Evolutionary conservation across 345 rosid genomes (phyloP).

Genomic region (Populus tremula): DNA sequence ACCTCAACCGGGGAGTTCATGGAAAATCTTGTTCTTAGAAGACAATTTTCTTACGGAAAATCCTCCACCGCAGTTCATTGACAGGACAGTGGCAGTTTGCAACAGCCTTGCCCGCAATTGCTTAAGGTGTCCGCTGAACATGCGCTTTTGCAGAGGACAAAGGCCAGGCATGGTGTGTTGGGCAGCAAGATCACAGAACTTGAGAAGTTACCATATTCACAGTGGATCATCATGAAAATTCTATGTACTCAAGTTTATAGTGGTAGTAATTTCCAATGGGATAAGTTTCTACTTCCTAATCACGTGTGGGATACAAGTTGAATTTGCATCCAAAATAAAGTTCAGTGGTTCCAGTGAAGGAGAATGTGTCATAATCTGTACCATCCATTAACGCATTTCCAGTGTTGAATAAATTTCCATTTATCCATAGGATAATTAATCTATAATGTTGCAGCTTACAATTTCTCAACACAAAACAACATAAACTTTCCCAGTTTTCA

Average conservation of each 20-base stretch:
- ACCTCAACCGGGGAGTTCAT: slow-evolving; percentile 33
- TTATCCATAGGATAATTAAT: not conserved
- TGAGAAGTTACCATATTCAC: not conserved
- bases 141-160: slow-evolving; percentile 50
- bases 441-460: not conserved
- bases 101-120: slow-evolving; percentile 59
- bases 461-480: not conserved
- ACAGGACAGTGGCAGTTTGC: slow-evolving; percentile 14
- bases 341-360: not conserved
- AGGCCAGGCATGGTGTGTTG: slow-evolving; percentile 37
- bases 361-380: not conserved
- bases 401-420: not conserved
- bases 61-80: slow-evolving; percentile 41
- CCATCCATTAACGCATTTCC: not conserved
- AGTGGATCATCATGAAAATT: not conserved
- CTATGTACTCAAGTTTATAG: not conserved
- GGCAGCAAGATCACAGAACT: not conserved
- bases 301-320: not conserved
- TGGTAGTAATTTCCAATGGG: not conserved
- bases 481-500: not conserved
- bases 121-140: slow-evolving; percentile 31
- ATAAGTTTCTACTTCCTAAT: not conserved
- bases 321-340: not conserved
- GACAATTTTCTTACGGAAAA: slow-evolving; percentile 41
- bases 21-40: slow-evolving; percentile 37